These are phyloP conservation scores for Leptographium procerum DNA, from an alignment of 2,329 filamentous ascomycete genomes.

Conservation along the genomic window DNA sequence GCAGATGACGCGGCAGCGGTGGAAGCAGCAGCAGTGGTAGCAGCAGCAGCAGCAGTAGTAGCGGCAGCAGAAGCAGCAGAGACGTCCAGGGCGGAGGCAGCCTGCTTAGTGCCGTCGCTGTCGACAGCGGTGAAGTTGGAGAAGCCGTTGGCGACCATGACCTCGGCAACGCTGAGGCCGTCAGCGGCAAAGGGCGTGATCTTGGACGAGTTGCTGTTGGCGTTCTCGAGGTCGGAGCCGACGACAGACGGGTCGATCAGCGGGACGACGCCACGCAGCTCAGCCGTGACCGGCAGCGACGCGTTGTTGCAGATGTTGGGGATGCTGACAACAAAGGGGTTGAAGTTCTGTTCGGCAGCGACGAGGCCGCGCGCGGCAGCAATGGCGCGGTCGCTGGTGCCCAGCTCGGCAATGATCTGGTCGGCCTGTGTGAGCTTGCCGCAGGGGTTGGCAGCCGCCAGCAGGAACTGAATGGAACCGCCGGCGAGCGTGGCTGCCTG, in stretches of 20 bases:
- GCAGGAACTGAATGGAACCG: constrained; percentile 45
- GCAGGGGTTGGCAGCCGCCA: constrained; percentile 37
- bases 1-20: background rate
- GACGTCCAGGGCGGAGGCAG: constrained; percentile 15
- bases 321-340: constrained; percentile 44
- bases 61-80: constrained; percentile 18
- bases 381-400: constrained; percentile 45
- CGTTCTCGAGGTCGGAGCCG: constrained; percentile 46
- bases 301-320: constrained; percentile 55
- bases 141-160: constrained; percentile 52
- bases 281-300: constrained; percentile 46
- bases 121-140: constrained; percentile 41
- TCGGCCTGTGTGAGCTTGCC: constrained; percentile 49
- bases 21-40: constrained; percentile 2
- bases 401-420: constrained; percentile 49
- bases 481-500: constrained; percentile 52
- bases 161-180: constrained; percentile 54
- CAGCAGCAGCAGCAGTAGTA: constrained; percentile 8
- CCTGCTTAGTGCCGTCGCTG: constrained; percentile 18
- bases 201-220: constrained; percentile 42
- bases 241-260: constrained; percentile 53
- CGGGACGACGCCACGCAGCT: constrained; percentile 55
- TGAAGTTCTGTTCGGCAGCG: constrained; percentile 15
- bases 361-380: constrained; percentile 36
- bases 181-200: constrained; percentile 42